phyloP scores from a whole-genome alignment of 2,329 filamentous ascomycete species.

The Parascedosporium putredinis region DNA sequence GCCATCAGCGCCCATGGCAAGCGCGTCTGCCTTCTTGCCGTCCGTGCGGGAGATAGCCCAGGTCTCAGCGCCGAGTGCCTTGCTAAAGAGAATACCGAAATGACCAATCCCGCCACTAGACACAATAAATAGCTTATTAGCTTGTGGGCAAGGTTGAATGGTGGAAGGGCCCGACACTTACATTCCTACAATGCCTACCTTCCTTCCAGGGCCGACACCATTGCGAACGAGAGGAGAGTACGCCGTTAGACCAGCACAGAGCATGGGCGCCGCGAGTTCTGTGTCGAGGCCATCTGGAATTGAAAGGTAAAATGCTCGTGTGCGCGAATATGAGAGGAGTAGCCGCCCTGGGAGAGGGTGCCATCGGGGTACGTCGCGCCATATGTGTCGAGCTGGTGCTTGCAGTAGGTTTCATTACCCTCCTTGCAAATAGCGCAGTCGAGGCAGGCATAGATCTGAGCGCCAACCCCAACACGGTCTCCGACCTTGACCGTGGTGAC shows the following conservation, averaged over 20 bases:
- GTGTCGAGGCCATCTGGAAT: slow-evolving; percentile 24
- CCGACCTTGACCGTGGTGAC: slow-evolving; percentile 40
- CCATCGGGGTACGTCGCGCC: slow-evolving; percentile 40
- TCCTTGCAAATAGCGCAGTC: slow-evolving; percentile 28
- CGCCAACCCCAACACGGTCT: slow-evolving; percentile 48
- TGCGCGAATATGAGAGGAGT: slow-evolving; percentile 25
- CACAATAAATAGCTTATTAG: neutral
- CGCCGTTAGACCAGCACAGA: slow-evolving; percentile 56
- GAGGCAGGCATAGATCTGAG: slow-evolving; percentile 45
- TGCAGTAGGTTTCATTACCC: slow-evolving; percentile 31
- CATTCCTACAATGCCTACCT: slow-evolving; percentile 51
- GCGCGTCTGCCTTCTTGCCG: slow-evolving; percentile 37
- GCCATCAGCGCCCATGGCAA: slow-evolving; percentile 42
- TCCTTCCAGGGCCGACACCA: slow-evolving; percentile 51
- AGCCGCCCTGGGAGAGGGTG: slow-evolving; percentile 49
- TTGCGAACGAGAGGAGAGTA: slow-evolving; percentile 49
- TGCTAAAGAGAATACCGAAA: slow-evolving; percentile 52
- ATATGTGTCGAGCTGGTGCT: slow-evolving; percentile 34
- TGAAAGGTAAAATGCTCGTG: slow-evolving; percentile 34
- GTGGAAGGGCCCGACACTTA: too few relatives aligned
- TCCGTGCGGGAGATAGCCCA: slow-evolving; percentile 41
- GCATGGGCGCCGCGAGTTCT: slow-evolving; percentile 41
- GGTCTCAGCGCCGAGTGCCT: slow-evolving; percentile 49
- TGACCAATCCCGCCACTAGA: slow-evolving; percentile 47
- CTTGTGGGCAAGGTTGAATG: neutral